phyloP scores from a whole-genome alignment of 225 moss, liverwort and hornwort species.

The Neckera pumila region DNA sequence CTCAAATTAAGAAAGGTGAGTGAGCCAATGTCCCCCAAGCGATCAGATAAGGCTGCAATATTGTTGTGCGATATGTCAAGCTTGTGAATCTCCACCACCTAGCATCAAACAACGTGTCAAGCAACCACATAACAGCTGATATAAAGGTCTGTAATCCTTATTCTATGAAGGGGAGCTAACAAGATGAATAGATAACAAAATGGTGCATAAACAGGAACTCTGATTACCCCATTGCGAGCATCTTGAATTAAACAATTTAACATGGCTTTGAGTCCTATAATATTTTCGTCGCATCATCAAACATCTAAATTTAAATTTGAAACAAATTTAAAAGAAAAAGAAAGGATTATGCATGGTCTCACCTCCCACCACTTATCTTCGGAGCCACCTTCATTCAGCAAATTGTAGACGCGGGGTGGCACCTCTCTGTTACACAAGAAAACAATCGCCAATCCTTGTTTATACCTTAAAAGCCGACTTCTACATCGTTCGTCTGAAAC shows the following conservation, averaged over 20 bases:
- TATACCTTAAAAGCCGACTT: background rate
- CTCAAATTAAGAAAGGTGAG: slow-evolving; percentile 80
- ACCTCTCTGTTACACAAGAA: slow-evolving; percentile 48
- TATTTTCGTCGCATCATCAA: background rate
- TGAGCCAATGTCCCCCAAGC: slow-evolving; percentile 65
- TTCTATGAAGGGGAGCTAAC: background rate
- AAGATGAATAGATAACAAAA: background rate
- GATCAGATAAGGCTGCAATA: slow-evolving; percentile 62
- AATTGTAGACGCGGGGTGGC: slow-evolving; percentile 67
- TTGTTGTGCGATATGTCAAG: slow-evolving; percentile 79
- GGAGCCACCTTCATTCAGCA: slow-evolving; percentile 64
- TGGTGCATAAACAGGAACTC: background rate
- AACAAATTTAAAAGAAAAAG: background rate
- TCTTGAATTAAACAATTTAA: background rate
- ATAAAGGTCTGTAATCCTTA: background rate
- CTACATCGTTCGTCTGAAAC: background rate
- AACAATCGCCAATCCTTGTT: background rate
- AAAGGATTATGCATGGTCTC: background rate
- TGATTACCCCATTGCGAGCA: background rate
- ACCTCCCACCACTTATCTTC: slow-evolving; percentile 99
- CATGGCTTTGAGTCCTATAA: background rate
- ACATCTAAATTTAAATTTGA: background rate
- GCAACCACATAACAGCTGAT: background rate
- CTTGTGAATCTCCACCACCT: slow-evolving; percentile 92
- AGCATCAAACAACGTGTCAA: background rate